phyloP scores from a whole-genome alignment of 2,329 filamentous ascomycete genomes.

The Cadophora malorum region DNA sequence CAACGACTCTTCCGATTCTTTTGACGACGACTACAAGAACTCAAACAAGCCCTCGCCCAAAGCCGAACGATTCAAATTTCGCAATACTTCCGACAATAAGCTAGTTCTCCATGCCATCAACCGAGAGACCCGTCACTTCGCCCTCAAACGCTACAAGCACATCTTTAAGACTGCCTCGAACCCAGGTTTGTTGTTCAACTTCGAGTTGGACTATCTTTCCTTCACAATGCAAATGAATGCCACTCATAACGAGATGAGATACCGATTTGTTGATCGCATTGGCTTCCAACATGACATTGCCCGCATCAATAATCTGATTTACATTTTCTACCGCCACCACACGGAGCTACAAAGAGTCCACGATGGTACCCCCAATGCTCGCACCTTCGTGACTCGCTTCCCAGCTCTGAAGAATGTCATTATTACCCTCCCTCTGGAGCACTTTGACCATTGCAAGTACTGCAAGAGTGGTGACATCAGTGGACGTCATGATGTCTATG shows the following conservation, averaged over 20 bases:
- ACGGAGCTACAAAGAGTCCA: neutral
- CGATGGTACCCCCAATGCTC: neutral
- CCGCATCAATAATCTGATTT: neutral
- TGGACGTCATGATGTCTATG: neutral
- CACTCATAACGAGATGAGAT: neutral
- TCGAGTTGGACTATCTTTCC: neutral
- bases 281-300: conserved; percentile 1
- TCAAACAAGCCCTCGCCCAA: neutral
- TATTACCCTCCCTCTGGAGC: conserved; percentile 2
- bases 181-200: conserved; percentile 5
- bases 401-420: conserved; percentile 9
- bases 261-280: neutral
- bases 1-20: neutral
- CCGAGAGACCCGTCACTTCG: neutral
- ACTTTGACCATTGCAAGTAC: neutral
- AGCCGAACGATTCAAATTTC: conserved; percentile 15
- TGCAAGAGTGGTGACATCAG: neutral
- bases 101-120: conserved; percentile 15
- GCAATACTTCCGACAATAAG: neutral
- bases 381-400: conserved; percentile 7
- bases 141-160: neutral
- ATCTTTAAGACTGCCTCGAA: neutral
- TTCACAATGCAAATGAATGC: neutral
- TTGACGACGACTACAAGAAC: neutral
- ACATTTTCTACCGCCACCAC: conserved; percentile 6